phyloP scores from a whole-genome alignment of 176 grass and related monocot genomes.

The Themeda triandra region DNA sequence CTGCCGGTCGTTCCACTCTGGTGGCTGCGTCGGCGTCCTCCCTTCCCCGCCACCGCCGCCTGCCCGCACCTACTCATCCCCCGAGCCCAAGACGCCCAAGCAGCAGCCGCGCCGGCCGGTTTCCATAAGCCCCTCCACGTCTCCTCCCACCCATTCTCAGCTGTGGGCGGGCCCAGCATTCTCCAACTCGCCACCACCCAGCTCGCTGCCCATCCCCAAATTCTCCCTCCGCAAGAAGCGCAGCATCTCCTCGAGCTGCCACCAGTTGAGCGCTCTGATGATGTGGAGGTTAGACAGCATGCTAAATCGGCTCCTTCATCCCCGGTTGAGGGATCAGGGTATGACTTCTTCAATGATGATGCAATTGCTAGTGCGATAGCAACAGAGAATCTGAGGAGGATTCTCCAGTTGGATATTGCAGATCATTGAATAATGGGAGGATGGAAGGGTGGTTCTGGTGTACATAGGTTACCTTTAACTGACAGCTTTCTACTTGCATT shows the following conservation, averaged over 20 bases:
- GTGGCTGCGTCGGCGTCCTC: neutral
- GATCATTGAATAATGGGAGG: constrained; percentile 25
- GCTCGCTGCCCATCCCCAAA: constrained; percentile 66
- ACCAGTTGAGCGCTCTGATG: constrained; percentile 18
- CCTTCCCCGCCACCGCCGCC: constrained; percentile 20
- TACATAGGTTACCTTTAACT: constrained; percentile 23
- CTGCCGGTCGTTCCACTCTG: constrained; percentile 55
- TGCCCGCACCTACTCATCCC: constrained; percentile 7
- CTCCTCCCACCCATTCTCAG: constrained; percentile 41
- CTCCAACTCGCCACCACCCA: constrained; percentile 75
- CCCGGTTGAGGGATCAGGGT: constrained; percentile 33
- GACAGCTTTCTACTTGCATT: constrained; percentile 14
- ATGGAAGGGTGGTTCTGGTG: constrained; percentile 21
- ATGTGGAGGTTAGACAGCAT: constrained; percentile 17
- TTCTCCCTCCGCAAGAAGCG: constrained; percentile 73
- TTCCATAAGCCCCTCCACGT: constrained; percentile 35
- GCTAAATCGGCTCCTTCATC: constrained; percentile 82
- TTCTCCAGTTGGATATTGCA: constrained; percentile 61
- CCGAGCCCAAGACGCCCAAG: constrained; percentile 28
- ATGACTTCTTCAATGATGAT: constrained; percentile 41
- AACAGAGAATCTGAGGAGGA: constrained; percentile 80
- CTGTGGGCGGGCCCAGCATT: constrained; percentile 72
- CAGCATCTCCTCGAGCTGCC: constrained; percentile 69
- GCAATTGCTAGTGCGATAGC: constrained; percentile 43
- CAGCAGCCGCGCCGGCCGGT: constrained; percentile 43